Percentiles rank a stretch among this genome's conserved stretches.
Conservation (phyloP, 176 grass and related monocot species). For the Bonia amplexicaulis region DNA sequence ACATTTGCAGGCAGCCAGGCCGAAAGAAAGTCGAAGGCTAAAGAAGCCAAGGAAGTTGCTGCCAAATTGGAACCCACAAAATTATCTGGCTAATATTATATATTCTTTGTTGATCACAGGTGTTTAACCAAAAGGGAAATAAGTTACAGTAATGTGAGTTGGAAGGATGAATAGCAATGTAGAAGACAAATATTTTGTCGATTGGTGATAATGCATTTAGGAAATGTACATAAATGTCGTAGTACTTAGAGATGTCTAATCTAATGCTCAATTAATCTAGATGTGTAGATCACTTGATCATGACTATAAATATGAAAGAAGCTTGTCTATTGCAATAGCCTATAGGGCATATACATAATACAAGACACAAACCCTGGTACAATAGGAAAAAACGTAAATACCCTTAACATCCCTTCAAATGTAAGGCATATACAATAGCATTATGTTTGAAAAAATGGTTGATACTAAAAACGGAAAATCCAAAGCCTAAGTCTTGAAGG, state of each 20-base stretch:
- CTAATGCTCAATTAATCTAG: not conserved
- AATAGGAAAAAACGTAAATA: too few species aligned
- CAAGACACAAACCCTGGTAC: too few species aligned
- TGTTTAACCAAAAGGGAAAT: not conserved
- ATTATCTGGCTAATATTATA: slow-evolving; percentile 22
- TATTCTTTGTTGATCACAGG: not conserved
- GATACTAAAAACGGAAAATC: too few species aligned
- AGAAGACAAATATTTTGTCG: not conserved
- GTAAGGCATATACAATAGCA: too few species aligned
- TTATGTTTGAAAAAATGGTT: too few species aligned
- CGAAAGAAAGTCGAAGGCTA: slow-evolving; percentile 42
- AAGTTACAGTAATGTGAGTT: not conserved
- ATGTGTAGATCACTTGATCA: not conserved
- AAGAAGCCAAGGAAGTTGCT: slow-evolving; percentile 47
- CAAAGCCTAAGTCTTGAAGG: too few species aligned
- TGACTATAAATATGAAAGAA: not conserved
- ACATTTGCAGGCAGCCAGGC: slow-evolving; percentile 64
- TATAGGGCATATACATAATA: too few species aligned
- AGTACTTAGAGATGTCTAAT: not conserved
- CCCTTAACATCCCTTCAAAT: too few species aligned
- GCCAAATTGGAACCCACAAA: slow-evolving; percentile 46
- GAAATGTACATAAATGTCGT: slow-evolving; percentile 6
- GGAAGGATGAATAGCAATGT: not conserved
- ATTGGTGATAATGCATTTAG: not conserved
- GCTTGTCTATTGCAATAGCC: too few species aligned